Base-by-base conservation (phyloP, 2,329 filamentous ascomycete genomes). In the Calonectria ilicicola region DNA sequence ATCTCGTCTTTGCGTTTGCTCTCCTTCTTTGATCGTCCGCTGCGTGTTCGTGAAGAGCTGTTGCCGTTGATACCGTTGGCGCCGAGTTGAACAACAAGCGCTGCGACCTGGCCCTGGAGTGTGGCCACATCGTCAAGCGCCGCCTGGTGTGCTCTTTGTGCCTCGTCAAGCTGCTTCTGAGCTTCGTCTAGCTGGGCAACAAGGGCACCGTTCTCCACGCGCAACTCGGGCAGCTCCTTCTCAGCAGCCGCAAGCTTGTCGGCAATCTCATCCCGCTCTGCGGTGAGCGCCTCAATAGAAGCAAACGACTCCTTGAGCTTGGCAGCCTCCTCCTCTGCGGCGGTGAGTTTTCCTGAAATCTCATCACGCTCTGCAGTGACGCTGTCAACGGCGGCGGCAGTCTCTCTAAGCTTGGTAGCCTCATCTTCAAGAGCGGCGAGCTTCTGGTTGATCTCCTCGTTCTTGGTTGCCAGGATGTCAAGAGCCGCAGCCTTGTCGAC, bases 1-100 rank as follows among this genome's bases (percentile, higher is more conserved):
- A 80, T 58, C 29, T 80, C 79, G 40, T 80, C 76, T 29, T 72
- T 75, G 5, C 72, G 70, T 73, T 80, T 80, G 38, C 76, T 68
- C 66, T 67, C 71, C 40, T 80, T 77, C 46, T 77, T 80, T 70
- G 79, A 79, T 35, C 77, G 71, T 8, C 67, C 71, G 47, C 67
- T 74, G 6, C 75, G 75, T 46, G 74, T 78, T 1, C 69, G 71
- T 7, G 49, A 19, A 68, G 58, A 17, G 38, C 27, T 26, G 65
- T 17, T 32, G n/a, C 70, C 63, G 12, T 19, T 26, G 21, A 60
- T 26, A 21, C 56, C 38, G 15, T 38, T 53, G 19, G 67, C 69
- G 44, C 58, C 64, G 26, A 80, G 71, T 67, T 80, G 79, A 1
- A 75, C 73, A 1, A 79, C 72, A 3, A 80, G 65, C 4, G 75